Base-by-base conservation (phyloP, 345 rosid species). In the Eucalyptus polyanthemos region DNA sequence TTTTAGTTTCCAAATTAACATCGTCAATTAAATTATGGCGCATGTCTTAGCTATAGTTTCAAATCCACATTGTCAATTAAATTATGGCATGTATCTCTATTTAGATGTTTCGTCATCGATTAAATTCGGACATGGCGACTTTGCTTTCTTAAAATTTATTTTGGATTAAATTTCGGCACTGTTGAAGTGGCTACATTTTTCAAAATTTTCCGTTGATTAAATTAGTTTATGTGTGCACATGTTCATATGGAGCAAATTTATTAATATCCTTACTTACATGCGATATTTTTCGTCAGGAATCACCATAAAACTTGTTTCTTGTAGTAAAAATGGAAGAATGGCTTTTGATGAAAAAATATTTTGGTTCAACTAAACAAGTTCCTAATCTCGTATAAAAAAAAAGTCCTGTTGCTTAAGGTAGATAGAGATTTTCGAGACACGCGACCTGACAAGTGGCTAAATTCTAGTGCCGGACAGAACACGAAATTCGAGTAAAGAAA, bases 21-120 rank as follows among this genome's bases (percentile, higher is more conserved):
- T 21, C 2, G 1, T 53, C 5, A 1, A 21, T 53, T 53, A 53
- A 53, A 53, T 53, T 53, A 0, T 2, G 5, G 5, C 0, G 5
- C 4, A 8, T 53, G 25, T 53, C 11, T 8, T 4, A 53, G 2
- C 0, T 21, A 0, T 53, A 53, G 25, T 53, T 53, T 19, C 58
- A 53, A 21, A 53, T 53, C 25, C 25, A 53, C 2, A 19, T 53
- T 53, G 25, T 53, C 25, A 21, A 53, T 53, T 53, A 8, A 53
- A 53, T 53, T 19, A 1, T 8, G 58, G 11, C 24, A 0, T 3
- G 24, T 19, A 53, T 19, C 58, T 53, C 24, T 19, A 53, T 53
- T 19, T 8, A 53, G 10, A 4, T 53, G 24, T 19, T 53, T 53
- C 11, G 5, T 53, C 58, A 53, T 53, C 19, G 24, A 19, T 53